Percentiles rank a stretch among this genome's conserved stretches.
Evolutionary conservation across 805 yeast species (phyloP).

Genomic region (Lipomyces oligophaga): DNA sequence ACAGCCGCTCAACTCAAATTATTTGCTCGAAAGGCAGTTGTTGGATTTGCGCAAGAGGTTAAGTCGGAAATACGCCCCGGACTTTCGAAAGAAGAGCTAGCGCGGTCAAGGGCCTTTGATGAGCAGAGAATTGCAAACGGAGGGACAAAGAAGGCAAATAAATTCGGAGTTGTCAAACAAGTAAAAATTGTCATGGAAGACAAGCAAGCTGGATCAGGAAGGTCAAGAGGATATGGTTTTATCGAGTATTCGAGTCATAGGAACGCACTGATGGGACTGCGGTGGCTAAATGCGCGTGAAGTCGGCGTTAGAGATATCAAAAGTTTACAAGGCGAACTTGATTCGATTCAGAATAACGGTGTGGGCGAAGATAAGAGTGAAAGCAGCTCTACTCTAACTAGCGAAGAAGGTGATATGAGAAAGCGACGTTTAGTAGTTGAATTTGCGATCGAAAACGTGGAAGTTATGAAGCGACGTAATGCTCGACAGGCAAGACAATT

Average conservation of each 20-base stretch:
- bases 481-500: slow-evolving; percentile 50
- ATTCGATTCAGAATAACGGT: slow-evolving; percentile 43
- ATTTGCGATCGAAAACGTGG: slow-evolving; percentile 93
- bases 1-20: slow-evolving; percentile 83
- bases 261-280: slow-evolving; percentile 87
- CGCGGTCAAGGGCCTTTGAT: slow-evolving; percentile 71
- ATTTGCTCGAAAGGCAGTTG: slow-evolving; percentile 89
- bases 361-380: slow-evolving; percentile 34
- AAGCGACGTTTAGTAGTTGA: slow-evolving; percentile 84
- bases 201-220: slow-evolving; percentile 85
- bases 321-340: slow-evolving; percentile 42
- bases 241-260: slow-evolving; percentile 89
- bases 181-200: slow-evolving; percentile 91
- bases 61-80: slow-evolving; percentile 72
- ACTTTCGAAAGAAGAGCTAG: slow-evolving; percentile 80
- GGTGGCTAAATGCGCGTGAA: slow-evolving; percentile 94
- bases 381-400: slow-evolving; percentile 30
- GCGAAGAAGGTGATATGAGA: slow-evolving; percentile 37
- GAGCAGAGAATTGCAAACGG: slow-evolving; percentile 50
- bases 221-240: slow-evolving; percentile 97
- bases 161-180: slow-evolving; percentile 87
- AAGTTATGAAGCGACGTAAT: slow-evolving; percentile 84
- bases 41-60: slow-evolving; percentile 88
- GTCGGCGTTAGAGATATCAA: slow-evolving; percentile 42
- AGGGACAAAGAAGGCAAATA: slow-evolving; percentile 74